These are phyloP conservation scores for Globisporangium acanthophoron DNA, from an alignment of 352 stramenopile species.

Conservation along the genomic window DNA sequence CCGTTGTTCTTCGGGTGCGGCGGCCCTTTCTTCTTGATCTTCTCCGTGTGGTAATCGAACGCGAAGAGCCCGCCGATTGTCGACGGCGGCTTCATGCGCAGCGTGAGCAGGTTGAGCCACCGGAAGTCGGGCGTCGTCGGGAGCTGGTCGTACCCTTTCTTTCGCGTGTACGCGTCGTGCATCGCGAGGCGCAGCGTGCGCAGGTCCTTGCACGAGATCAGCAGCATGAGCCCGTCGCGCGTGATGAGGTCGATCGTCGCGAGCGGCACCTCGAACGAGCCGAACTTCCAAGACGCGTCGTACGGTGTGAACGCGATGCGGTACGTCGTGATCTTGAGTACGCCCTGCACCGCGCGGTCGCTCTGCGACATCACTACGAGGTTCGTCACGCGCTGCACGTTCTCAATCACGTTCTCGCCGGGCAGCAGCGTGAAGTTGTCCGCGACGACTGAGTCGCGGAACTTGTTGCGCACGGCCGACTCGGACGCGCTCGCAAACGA, in stretches of 20 bases:
- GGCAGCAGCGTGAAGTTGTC: constrained; percentile 55
- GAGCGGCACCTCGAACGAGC: constrained; percentile 78
- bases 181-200: constrained; percentile 76
- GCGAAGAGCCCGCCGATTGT: constrained; percentile 71
- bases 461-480: constrained; percentile 23
- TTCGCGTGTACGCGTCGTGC: constrained; percentile 81
- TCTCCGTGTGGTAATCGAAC: constrained; percentile 78
- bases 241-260: constrained; percentile 76
- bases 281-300: constrained; percentile 80
- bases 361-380: constrained; percentile 80
- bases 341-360: constrained; percentile 77
- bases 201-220: constrained; percentile 78
- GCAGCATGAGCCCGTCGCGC: constrained; percentile 72
- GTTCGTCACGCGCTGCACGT: constrained; percentile 83
- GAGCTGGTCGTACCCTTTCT: constrained; percentile 76
- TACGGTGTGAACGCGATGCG: constrained; percentile 82
- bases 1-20: constrained; percentile 60
- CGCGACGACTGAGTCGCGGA: constrained; percentile 59
- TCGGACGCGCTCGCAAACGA: constrained; percentile 26
- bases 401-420: constrained; percentile 66
- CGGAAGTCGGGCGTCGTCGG: constrained; percentile 69
- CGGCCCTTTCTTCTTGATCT: constrained; percentile 32
- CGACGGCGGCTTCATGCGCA: constrained; percentile 76
- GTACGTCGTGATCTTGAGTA: constrained; percentile 82
- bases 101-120: constrained; percentile 73